Evolutionary conservation across 2,329 filamentous ascomycete genomes (phyloP), one percentile per base, ranked within the genome.

Genomic region (Colletotrichum sp.): DNA sequence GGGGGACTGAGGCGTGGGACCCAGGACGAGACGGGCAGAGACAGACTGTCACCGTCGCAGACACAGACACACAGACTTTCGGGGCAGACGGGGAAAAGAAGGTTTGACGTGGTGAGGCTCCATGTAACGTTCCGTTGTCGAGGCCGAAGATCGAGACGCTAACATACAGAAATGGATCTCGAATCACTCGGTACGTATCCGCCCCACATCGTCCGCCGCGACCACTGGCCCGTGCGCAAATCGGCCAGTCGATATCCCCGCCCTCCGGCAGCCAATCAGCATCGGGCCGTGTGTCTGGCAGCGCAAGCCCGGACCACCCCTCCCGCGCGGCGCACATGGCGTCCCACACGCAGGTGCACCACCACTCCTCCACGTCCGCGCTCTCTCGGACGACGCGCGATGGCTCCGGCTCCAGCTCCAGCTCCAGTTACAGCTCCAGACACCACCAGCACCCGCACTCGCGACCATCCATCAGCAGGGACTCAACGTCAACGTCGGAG

Each of bases 51-150:
- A 63, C 59, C 30, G 59, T 63, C n/a, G 30, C 59, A 63, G 55
- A 62, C 39, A 72, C 64, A 57, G 39, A 62, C 39, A 72, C 70
- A 39, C 49, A 72, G 57, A 52, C 32, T 44, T 21, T 34, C 26
- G 44, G 59, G 28, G 34, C 21, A 24, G 49, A 52, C 59, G 34
- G 70, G 30, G 57, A 30, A 69, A 76, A 74, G 74, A 76, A 74
- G 74, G 71, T 74, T 76, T 74, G 74, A 74, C 59, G 71, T 74
- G 71, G 74, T 74, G 74, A 74, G 74, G 74, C 57, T 69, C 74
- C 71, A 76, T 76, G 74, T 76, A 76, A 76, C 74, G 74, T 76
- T 76, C 71, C 74, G 74, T 76, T 74, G 64, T 76, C 70, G 49
- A 73, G 59, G 34, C 57, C 64, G 70, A 69, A 30, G 70, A 73